Evolutionary conservation across 2,329 filamentous ascomycete genomes (phyloP).

Genomic region (Calonectria hawksworthii): DNA sequence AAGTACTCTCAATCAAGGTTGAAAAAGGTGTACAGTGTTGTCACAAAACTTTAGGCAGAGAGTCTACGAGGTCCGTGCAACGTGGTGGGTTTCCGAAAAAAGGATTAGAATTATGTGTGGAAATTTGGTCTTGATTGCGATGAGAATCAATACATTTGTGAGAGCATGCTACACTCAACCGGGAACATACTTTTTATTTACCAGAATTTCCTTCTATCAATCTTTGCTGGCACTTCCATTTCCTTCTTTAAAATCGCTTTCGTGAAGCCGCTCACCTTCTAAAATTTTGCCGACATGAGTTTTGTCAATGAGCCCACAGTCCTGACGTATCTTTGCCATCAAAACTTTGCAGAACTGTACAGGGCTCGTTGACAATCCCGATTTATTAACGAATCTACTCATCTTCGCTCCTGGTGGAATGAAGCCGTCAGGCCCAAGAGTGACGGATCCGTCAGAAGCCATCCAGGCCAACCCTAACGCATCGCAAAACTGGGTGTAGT

Average conservation of each 20-base stretch:
- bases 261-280: conserved; percentile 38
- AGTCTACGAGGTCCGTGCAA: too few relatives aligned
- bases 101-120: too few relatives aligned
- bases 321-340: conserved; percentile 52
- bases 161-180: too few relatives aligned
- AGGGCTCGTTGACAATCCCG: conserved; percentile 50
- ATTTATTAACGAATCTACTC: conserved; percentile 31
- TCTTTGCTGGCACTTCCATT: background rate
- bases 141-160: too few relatives aligned
- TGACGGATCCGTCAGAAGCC: conserved; percentile 47
- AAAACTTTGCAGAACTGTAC: conserved; percentile 55
- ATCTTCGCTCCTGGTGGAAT: conserved; percentile 36
- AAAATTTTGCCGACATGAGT: conserved; percentile 59
- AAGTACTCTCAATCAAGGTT: too few relatives aligned
- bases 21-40: too few relatives aligned
- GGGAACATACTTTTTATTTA: too few relatives aligned
- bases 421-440: conserved; percentile 50
- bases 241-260: background rate
- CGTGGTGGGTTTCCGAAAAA: too few relatives aligned
- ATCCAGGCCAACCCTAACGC: conserved; percentile 64
- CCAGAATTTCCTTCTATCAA: too few relatives aligned
- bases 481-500: conserved; percentile 68
- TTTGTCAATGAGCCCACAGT: conserved; percentile 55
- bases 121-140: too few relatives aligned
- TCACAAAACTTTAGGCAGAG: too few relatives aligned